phyloP scores from a whole-genome alignment of 139 green algal genomes.

The Chlorella sp. region DNA sequence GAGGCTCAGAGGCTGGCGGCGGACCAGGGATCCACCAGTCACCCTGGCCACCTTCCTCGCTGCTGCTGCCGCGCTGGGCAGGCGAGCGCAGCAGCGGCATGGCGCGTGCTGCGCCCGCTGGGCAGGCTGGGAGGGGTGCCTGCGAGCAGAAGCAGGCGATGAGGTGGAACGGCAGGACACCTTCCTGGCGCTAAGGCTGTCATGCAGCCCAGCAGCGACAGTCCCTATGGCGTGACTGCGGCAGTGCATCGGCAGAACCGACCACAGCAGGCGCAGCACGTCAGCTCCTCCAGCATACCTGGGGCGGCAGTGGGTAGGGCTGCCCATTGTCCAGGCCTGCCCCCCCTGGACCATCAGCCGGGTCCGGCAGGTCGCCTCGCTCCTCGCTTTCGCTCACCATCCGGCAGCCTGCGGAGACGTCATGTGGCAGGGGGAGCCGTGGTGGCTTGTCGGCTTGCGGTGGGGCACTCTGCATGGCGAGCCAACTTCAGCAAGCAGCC shows the following conservation, averaged over 20 bases:
- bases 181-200: no score
- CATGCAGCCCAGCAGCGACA: no score
- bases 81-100: conserved; percentile 44
- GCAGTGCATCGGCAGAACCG: no score
- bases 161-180: no score
- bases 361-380: conserved; percentile 7
- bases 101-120: conserved; percentile 68
- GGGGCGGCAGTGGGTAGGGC: conserved; percentile 68
- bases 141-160: conserved; percentile 6
- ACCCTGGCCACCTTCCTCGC: conserved; percentile 45
- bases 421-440: no score
- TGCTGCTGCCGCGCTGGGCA: conserved; percentile 53
- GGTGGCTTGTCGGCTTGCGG: no score
- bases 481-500: no score
- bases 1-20: background rate
- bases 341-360: no score
- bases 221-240: no score
- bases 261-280: no score
- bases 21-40: conserved; percentile 67
- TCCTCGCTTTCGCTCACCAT: conserved; percentile 53
- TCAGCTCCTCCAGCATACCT: no score
- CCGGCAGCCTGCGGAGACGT: conserved; percentile 45
- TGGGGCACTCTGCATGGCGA: no score
- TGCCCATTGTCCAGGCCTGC: conserved; percentile 78
- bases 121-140: conserved; percentile 56